Evolutionary conservation across 768 basidiomycete species (phyloP), one percentile per base, ranked within the genome.

Genomic region (Collybia sordida): DNA sequence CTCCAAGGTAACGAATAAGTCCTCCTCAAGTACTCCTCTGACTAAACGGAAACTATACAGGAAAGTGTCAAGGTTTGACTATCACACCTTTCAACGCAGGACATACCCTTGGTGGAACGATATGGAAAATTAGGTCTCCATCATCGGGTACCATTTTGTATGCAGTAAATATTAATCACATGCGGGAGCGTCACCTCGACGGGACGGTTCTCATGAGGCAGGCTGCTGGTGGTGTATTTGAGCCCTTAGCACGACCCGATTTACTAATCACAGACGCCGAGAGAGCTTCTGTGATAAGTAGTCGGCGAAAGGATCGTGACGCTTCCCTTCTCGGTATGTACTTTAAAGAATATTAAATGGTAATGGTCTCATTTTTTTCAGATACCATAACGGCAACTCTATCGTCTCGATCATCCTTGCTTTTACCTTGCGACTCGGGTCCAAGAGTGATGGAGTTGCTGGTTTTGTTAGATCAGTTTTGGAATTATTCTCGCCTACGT

Each of bases 111-210:
- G 97, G 97, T 52, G 97, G 96, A 38, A 93, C 95, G 4, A 90
- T 99, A 55, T 98, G 94, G 94, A 98, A 98, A 64, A 89, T 99
- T 53, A 86, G 97, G n/a, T 98, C 95, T 0, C 94, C 97, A 2
- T 93, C 94, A 0, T 91, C 92, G 9, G 96, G 95, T 3, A 98
- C 97, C 3, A 88, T 98, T 27, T 74, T 98, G 21, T 98, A 99
- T 64, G 94, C 94, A 7, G 91, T 98, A 15, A 83, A 93, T 57
- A 77, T 98, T 74, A 98, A 98, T 65, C 97, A 99, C 66, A 95
- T 93, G 81, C 82, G 83, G 47, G 97, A 99, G 64, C 83, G 95
- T 28, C 96, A 98, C 71, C 76, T 99, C 24, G 94, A 98, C 56
- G 93, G 93, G 28, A 95, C 95, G 0, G 88, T 96, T 1, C 80